A percentile compares a stretch with the other conserved stretches of the same genome.
Conservation (phyloP, 257 asterid species). For the Eustoma russellianum region DNA sequence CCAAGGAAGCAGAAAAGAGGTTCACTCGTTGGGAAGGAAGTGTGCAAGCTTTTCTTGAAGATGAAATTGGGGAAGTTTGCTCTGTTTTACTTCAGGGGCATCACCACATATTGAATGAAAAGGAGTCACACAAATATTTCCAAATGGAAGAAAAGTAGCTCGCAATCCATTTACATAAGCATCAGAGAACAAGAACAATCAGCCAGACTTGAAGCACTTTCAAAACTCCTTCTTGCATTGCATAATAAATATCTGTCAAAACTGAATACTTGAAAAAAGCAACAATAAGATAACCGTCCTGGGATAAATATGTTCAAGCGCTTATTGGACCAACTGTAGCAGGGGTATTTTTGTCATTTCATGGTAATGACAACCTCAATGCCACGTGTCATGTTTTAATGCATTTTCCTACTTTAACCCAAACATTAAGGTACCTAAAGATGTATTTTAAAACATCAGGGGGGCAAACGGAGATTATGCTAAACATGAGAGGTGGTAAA, state of each 20-base stretch:
- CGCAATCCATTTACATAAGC: slow-evolving; percentile 89
- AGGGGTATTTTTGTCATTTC: too few relatives aligned
- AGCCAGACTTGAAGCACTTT: slow-evolving; percentile 93
- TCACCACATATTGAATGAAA: slow-evolving; percentile 91
- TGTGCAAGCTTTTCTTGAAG: slow-evolving; percentile 84
- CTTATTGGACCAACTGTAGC: too few relatives aligned
- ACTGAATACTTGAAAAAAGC: too few relatives aligned
- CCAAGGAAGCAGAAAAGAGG: slow-evolving; percentile 96
- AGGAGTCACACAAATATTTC: slow-evolving; percentile 60
- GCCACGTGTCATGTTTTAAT: too few relatives aligned
- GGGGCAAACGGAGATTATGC: too few relatives aligned
- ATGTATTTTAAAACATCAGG: too few relatives aligned
- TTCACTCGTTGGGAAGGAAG: slow-evolving; percentile 90
- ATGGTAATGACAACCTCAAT: too few relatives aligned
- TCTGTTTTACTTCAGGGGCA: slow-evolving; percentile 75
- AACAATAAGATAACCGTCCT: too few relatives aligned
- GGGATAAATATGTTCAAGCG: too few relatives aligned
- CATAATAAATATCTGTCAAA: slow-evolving; percentile 3
- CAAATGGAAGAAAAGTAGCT: slow-evolving; percentile 84
- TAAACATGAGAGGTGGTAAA: too few relatives aligned
- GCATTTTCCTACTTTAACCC: too few relatives aligned
- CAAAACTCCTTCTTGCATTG: slow-evolving; percentile 72
- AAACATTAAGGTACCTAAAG: too few relatives aligned
- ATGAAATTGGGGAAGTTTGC: slow-evolving; percentile 87
- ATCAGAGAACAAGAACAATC: slow-evolving; percentile 90